Evolutionary conservation across 768 basidiomycete species (phyloP).

Genomic region (Phylloporus sp.): DNA sequence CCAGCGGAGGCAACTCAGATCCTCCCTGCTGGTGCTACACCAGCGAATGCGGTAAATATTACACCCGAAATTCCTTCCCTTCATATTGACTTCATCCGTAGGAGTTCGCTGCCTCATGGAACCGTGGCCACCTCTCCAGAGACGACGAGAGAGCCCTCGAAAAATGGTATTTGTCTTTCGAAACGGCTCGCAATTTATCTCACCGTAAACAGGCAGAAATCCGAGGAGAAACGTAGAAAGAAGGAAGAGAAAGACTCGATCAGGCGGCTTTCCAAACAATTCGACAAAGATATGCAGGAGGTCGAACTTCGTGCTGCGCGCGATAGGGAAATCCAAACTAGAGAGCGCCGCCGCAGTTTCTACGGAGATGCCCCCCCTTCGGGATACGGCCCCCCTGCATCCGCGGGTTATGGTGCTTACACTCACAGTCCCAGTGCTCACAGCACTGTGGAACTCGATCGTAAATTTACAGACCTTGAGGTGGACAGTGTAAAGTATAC

Average conservation of each 20-base stretch:
- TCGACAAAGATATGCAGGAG: conserved; percentile 45
- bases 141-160: conserved; percentile 41
- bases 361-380: conserved; percentile 34
- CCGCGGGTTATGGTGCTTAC: conserved; percentile 23
- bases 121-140: conserved; percentile 38
- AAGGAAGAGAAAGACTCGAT: conserved; percentile 45
- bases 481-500: conserved; percentile 23
- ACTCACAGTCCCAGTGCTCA: conserved; percentile 21
- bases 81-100: conserved; percentile 21
- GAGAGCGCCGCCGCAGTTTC: conserved; percentile 56
- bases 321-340: conserved; percentile 48
- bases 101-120: conserved; percentile 61
- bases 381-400: conserved; percentile 25
- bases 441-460: conserved; percentile 35
- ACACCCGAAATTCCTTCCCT: conserved; percentile 5
- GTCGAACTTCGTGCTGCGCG: conserved; percentile 54
- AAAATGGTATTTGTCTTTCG: conserved; percentile 39
- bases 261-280: conserved; percentile 36
- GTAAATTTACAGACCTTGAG: conserved; percentile 34
- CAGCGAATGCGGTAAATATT: conserved; percentile 49
- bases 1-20: conserved; percentile 67
- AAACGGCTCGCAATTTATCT: conserved; percentile 4
- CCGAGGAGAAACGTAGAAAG: conserved; percentile 50
- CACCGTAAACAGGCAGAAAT: conserved; percentile 39
- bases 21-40: conserved; percentile 56